These are phyloP conservation scores for Apiotrichum mycotoxinovorans DNA, from an alignment of 1,284 basidiomycete genomes.

Conservation along the genomic window DNA sequence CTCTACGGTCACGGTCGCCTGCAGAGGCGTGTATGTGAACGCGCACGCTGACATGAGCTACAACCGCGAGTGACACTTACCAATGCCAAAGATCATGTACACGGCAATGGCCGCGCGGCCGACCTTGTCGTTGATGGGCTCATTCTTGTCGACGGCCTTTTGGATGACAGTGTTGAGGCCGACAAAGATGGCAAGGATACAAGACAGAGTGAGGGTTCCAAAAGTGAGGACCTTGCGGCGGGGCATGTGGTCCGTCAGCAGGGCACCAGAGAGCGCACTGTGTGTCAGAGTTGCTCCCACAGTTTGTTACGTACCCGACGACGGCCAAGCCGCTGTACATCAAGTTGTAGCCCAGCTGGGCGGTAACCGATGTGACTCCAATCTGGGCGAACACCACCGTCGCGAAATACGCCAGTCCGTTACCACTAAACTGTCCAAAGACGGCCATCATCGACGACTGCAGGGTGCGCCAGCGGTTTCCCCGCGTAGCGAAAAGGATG, in stretches of 20 bases:
- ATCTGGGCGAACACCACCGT: slow-evolving; percentile 32
- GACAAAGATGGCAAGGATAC: slow-evolving; percentile 1
- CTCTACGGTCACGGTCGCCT: slow-evolving; percentile 60
- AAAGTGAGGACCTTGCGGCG: slow-evolving; percentile 13
- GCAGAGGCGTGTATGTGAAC: slow-evolving; percentile 44
- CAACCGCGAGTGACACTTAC: neutral
- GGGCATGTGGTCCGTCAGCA: slow-evolving; percentile 12
- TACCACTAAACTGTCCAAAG: slow-evolving; percentile 50
- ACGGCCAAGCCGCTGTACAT: slow-evolving; percentile 56
- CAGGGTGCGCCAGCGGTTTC: neutral
- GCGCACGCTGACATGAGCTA: slow-evolving; percentile 18
- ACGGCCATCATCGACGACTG: slow-evolving; percentile 18
- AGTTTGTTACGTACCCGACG: too few species aligned
- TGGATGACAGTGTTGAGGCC: slow-evolving; percentile 1
- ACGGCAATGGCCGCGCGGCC: neutral
- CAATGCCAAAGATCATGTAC: slow-evolving; percentile 8
- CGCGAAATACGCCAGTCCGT: slow-evolving; percentile 53
- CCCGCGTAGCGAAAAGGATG: neutral
- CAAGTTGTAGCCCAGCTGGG: slow-evolving; percentile 56
- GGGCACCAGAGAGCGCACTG: slow-evolving; percentile 44
- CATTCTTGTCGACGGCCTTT: neutral
- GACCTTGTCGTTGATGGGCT: neutral
- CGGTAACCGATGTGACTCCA: slow-evolving; percentile 16
- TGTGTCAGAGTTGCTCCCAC: too few species aligned
- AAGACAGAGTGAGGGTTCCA: slow-evolving; percentile 8